Evolutionary conservation across 2,329 filamentous ascomycete species (phyloP).

Genomic region (Cryphonectria nitschkei): DNA sequence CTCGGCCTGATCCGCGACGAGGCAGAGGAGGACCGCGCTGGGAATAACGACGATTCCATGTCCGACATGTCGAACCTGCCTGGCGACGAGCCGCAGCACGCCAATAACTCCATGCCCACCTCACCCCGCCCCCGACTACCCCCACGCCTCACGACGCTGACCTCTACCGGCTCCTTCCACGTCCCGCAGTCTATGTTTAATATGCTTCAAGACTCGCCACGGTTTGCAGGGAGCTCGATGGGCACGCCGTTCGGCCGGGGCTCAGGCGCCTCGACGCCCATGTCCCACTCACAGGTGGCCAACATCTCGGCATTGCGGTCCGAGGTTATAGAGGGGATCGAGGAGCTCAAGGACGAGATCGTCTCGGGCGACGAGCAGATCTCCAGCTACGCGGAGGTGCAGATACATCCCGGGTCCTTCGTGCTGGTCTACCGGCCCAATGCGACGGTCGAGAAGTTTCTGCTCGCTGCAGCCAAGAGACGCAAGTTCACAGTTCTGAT

Average conservation of each 20-base stretch:
- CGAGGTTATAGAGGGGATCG: conserved; percentile 91
- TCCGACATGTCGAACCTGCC: conserved; percentile 46
- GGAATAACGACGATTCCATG: conserved; percentile 61
- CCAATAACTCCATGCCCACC: conserved; percentile 20
- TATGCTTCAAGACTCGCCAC: conserved; percentile 74
- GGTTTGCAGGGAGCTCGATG: conserved; percentile 45
- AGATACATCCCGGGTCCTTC: conserved; percentile 91
- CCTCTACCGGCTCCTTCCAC: conserved; percentile 66
- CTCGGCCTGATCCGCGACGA: conserved; percentile 91
- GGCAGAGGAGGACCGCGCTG: conserved; percentile 77
- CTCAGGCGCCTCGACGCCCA: conserved; percentile 40
- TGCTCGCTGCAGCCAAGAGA: conserved; percentile 84
- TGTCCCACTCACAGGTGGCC: conserved; percentile 43
- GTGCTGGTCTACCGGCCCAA: conserved; percentile 89
- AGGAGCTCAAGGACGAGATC: conserved; percentile 95
- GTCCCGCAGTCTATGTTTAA: conserved; percentile 83
- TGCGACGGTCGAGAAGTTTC: conserved; percentile 84
- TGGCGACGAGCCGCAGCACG: conserved; percentile 25
- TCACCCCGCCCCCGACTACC: conserved; percentile 42
- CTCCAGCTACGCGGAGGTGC: conserved; percentile 81
- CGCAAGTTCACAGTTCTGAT: conserved; percentile 91
- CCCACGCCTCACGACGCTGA: conserved; percentile 51
- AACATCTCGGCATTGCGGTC: conserved; percentile 75
- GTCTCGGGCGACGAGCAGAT: conserved; percentile 93
- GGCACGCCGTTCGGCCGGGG: conserved; percentile 54